Percentiles rank a stretch among this genome's conserved stretches.
These are phyloP conservation scores for Ganoderma boninense DNA, from an alignment of 1,284 basidiomycete species.

Conservation along the genomic window DNA sequence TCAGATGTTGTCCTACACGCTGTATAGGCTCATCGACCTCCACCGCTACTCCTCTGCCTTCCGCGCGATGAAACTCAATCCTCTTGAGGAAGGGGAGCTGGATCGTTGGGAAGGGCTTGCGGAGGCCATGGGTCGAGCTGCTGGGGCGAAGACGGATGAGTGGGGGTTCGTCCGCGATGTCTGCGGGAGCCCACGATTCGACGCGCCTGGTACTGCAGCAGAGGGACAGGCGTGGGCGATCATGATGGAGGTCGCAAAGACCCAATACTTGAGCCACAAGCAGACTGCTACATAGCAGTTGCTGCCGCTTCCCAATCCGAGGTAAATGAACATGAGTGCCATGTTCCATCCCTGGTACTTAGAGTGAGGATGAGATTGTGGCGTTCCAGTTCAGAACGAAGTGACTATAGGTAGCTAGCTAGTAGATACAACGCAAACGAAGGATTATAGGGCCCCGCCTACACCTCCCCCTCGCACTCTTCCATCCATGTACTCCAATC, in stretches of 20 bases:
- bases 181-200: constrained; percentile 38
- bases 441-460: neutral
- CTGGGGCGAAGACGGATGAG: constrained; percentile 31
- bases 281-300: neutral
- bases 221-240: constrained; percentile 39
- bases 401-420: constrained; percentile 2
- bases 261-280: constrained; percentile 20
- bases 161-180: constrained; percentile 39
- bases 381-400: neutral
- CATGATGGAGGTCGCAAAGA: constrained; percentile 34
- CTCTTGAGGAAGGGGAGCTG: neutral
- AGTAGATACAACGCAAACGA: constrained; percentile 7
- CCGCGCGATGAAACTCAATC: constrained; percentile 8
- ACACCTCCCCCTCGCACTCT: neutral
- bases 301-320: no score
- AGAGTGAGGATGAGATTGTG: neutral
- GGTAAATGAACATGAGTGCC: no score
- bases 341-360: no score
- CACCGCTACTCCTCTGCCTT: constrained; percentile 19
- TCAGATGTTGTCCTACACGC: constrained; percentile 38
- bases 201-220: constrained; percentile 34
- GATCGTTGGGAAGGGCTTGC: constrained; percentile 28
- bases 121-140: constrained; percentile 28
- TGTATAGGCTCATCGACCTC: constrained; percentile 35
- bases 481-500: neutral